These are phyloP conservation scores for Helotiales sp. DNA, from an alignment of 2,329 filamentous ascomycete genomes.

Conservation along the genomic window DNA sequence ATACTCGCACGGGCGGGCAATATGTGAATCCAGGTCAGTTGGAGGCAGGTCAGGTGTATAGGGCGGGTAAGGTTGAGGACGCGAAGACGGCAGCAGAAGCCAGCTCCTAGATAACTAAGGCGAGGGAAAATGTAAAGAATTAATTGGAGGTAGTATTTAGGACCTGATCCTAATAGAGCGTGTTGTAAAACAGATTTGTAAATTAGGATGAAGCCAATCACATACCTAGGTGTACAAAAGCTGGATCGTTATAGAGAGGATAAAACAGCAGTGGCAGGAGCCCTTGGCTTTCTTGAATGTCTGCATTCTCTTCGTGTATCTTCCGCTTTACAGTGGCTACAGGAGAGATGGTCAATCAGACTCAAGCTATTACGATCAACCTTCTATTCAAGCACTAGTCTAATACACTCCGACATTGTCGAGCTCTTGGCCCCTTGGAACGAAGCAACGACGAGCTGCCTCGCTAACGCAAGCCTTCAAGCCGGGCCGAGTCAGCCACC, in stretches of 20 bases:
- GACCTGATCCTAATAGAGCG: too few species aligned
- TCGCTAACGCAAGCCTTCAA: background rate
- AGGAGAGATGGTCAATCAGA: too few species aligned
- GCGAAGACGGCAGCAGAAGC: background rate
- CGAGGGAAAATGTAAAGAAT: background rate
- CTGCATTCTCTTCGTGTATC: too few species aligned
- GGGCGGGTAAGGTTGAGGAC: background rate
- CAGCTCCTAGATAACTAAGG: background rate
- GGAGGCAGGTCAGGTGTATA: background rate
- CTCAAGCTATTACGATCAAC: too few species aligned
- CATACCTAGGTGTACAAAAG: background rate
- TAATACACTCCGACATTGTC: too few species aligned
- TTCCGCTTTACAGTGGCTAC: too few species aligned
- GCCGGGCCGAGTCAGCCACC: background rate
- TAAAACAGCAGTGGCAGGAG: too few species aligned
- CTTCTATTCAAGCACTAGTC: too few species aligned
- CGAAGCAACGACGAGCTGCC: too few species aligned
- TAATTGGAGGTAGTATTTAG: too few species aligned
- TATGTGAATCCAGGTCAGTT: background rate
- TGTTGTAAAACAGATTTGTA: too few species aligned
- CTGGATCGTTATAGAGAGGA: background rate
- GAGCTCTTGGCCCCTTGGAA: too few species aligned
- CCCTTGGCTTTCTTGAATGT: background rate
- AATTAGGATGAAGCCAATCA: background rate
- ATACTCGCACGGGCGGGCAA: background rate